These are phyloP conservation scores for Dioscorea alata DNA, from an alignment of 106 monocot species.

Conservation along the genomic window DNA sequence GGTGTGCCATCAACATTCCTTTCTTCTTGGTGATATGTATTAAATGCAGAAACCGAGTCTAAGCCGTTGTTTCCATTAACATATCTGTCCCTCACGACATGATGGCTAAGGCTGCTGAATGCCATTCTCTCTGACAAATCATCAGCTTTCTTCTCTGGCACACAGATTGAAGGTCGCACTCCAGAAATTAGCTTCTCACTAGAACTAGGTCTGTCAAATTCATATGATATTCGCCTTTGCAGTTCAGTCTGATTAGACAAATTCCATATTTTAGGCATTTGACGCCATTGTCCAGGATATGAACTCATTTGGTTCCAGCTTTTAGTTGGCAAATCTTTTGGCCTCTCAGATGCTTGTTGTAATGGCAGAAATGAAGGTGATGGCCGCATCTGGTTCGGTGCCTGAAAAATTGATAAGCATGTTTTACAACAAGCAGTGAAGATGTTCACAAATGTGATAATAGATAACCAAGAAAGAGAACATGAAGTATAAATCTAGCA, in stretches of 20 bases:
- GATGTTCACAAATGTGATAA: too few species aligned
- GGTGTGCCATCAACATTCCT: constrained; percentile 18
- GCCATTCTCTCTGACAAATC: constrained; percentile 33
- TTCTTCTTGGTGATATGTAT: constrained; percentile 41
- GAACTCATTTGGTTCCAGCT: constrained; percentile 55
- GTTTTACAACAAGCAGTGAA: too few species aligned
- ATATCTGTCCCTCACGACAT: constrained; percentile 41
- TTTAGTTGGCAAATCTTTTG: constrained; percentile 53
- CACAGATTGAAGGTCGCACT: constrained; percentile 28
- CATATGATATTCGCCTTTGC: constrained; percentile 81
- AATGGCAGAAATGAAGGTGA: constrained; percentile 32
- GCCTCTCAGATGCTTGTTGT: constrained; percentile 41
- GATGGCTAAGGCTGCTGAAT: constrained; percentile 34
- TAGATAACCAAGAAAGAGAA: too few species aligned
- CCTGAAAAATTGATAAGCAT: constrained; percentile 28
- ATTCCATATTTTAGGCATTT: constrained; percentile 64
- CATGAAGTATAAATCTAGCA: too few species aligned
- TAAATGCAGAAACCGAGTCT: constrained; percentile 33
- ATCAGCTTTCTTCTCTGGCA: constrained; percentile 52
- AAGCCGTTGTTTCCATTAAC: constrained; percentile 36
- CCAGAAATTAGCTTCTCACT: constrained; percentile 50
- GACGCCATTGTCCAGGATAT: constrained; percentile 85
- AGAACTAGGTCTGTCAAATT: constrained; percentile 73
- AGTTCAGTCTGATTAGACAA: constrained; percentile 65
- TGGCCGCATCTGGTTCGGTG: constrained; percentile 47